phyloP scores from a whole-genome alignment of 306 rosid species.

The Cicer bijugum region DNA sequence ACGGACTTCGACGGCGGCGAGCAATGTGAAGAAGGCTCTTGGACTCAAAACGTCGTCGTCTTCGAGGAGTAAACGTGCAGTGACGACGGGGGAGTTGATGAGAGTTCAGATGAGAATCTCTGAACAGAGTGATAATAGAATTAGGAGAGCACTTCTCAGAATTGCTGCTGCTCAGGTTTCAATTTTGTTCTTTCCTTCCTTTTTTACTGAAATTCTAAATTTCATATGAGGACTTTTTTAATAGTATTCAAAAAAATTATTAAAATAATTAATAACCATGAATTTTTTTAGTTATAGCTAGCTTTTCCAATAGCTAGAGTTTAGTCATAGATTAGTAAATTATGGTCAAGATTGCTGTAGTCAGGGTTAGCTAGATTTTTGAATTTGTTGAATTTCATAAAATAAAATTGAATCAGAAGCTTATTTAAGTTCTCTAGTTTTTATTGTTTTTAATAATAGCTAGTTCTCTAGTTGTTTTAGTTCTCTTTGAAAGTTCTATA shows the following conservation, averaged over 20 bases:
- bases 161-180: slow-evolving; percentile 92
- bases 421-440: background rate
- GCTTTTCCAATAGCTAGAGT: too few species aligned
- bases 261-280: background rate
- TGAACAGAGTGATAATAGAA: slow-evolving; percentile 81
- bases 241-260: background rate
- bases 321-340: too few species aligned
- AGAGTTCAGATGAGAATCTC: slow-evolving; percentile 85
- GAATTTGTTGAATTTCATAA: too few species aligned
- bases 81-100: slow-evolving; percentile 75
- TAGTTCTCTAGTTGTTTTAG: too few species aligned
- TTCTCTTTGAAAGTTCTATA: too few species aligned
- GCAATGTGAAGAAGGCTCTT: slow-evolving; percentile 82
- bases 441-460: too few species aligned
- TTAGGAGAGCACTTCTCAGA: slow-evolving; percentile 78
- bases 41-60: slow-evolving; percentile 73
- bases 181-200: background rate
- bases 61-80: slow-evolving; percentile 54
- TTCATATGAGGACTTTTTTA: background rate
- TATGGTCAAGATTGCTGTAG: too few species aligned
- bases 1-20: slow-evolving; percentile 81
- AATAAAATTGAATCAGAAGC: background rate
- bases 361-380: too few species aligned
- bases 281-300: background rate
- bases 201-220: background rate